Evolutionary conservation across 805 yeast species (phyloP).

Genomic region (Grigorovia yakushimaensis): DNA sequence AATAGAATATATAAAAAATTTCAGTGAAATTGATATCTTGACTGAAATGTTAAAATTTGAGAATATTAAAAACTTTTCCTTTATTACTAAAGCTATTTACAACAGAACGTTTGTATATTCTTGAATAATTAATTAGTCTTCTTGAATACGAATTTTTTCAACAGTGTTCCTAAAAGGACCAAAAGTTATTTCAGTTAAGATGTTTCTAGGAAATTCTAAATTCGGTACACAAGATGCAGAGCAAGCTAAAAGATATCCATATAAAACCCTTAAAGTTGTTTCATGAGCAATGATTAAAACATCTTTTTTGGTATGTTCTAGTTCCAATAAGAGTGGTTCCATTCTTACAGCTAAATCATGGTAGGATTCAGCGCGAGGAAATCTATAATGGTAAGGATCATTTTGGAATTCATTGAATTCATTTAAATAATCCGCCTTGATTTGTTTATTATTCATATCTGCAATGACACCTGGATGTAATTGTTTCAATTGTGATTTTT

Average conservation of each 20-base stretch:
- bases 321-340: constrained; percentile 86
- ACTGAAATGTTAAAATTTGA: no score
- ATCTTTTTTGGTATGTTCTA: constrained; percentile 86
- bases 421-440: constrained; percentile 49
- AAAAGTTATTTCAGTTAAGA: constrained; percentile 77
- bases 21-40: no score
- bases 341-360: constrained; percentile 92
- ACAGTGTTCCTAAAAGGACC: constrained; percentile 74
- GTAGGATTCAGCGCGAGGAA: constrained; percentile 86
- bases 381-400: constrained; percentile 91
- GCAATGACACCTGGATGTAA: constrained; percentile 85
- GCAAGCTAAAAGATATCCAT: constrained; percentile 91
- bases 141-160: constrained; percentile 34
- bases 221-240: constrained; percentile 79
- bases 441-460: constrained; percentile 50
- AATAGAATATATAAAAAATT: no score
- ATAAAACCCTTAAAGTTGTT: constrained; percentile 75
- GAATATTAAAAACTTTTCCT: no score
- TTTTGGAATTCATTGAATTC: constrained; percentile 55
- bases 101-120: no score
- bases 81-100: no score
- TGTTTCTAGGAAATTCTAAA: constrained; percentile 67
- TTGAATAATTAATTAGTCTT: no score
- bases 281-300: constrained; percentile 89
- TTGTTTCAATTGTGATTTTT: constrained; percentile 77